These are phyloP conservation scores for Lachnellula hyalina DNA, from an alignment of 2,329 filamentous ascomycete species.

Conservation along the genomic window DNA sequence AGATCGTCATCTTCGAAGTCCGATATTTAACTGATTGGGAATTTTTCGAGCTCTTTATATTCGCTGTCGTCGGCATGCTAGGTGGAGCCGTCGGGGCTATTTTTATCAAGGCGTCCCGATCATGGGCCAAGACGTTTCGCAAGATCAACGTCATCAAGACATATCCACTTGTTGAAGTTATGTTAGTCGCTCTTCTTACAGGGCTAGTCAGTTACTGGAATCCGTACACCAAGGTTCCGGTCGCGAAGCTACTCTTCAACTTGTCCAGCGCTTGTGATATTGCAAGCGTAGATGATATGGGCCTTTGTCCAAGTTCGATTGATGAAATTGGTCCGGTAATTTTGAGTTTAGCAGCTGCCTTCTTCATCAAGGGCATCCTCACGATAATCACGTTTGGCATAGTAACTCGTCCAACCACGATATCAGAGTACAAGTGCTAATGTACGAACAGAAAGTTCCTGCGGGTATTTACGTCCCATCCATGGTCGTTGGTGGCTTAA, in stretches of 20 bases:
- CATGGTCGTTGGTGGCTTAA: slow-evolving; percentile 94
- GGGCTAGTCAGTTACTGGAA: slow-evolving; percentile 92
- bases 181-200: slow-evolving; percentile 80
- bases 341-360: slow-evolving; percentile 65
- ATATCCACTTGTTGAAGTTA: slow-evolving; percentile 79
- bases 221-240: slow-evolving; percentile 77
- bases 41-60: slow-evolving; percentile 82
- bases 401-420: slow-evolving; percentile 38
- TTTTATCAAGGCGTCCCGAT: slow-evolving; percentile 91
- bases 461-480: slow-evolving; percentile 97
- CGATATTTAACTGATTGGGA: slow-evolving; percentile 88
- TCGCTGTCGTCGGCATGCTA: slow-evolving; percentile 78
- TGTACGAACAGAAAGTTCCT: slow-evolving; percentile 66
- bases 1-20: slow-evolving; percentile 95
- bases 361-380: slow-evolving; percentile 82
- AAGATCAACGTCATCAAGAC: slow-evolving; percentile 74
- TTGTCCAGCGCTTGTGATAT: slow-evolving; percentile 81
- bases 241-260: slow-evolving; percentile 86
- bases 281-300: slow-evolving; percentile 57
- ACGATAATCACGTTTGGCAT: slow-evolving; percentile 93
- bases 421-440: slow-evolving; percentile 6
- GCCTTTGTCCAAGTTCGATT: slow-evolving; percentile 67
- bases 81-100: slow-evolving; percentile 82
- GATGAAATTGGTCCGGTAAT: slow-evolving; percentile 79
- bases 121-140: slow-evolving; percentile 87